Conservation (phyloP, 1,139 yeast genomes). For the Scheffersomyces quercinus region DNA sequence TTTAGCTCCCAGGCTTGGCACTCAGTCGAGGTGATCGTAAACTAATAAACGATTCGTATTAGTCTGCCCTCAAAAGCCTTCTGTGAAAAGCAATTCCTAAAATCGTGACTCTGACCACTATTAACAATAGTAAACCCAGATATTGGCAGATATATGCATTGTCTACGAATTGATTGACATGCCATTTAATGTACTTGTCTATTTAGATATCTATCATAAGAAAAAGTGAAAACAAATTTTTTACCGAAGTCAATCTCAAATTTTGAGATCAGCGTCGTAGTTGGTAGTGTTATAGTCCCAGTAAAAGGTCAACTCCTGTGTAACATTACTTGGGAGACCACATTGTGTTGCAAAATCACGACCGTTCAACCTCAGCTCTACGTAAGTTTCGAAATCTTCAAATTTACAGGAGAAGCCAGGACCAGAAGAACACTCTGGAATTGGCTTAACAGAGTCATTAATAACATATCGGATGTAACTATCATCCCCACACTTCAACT, state of each 20-base stretch:
- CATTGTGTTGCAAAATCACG: constrained; percentile 20
- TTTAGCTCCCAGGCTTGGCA: too few relatives aligned
- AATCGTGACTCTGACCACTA: too few relatives aligned
- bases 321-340: constrained; percentile 14
- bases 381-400: constrained; percentile 20
- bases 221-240: too few relatives aligned
- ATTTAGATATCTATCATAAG: too few relatives aligned
- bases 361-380: constrained; percentile 19
- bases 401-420: constrained; percentile 37
- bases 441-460: constrained; percentile 31
- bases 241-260: not conserved
- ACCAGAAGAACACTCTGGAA: constrained; percentile 26
- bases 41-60: too few relatives aligned
- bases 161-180: too few relatives aligned
- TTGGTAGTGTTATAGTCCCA: constrained; percentile 29
- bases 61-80: too few relatives aligned
- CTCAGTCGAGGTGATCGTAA: too few relatives aligned
- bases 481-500: constrained; percentile 20
- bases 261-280: constrained; percentile 22
- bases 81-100: too few relatives aligned
- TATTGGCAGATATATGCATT: too few relatives aligned
- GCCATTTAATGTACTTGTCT: too few relatives aligned
- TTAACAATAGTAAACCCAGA: too few relatives aligned
- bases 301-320: constrained; percentile 21
- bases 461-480: constrained; percentile 27